A percentile compares a stretch with the other conserved stretches of the same genome.
phyloP scores from a whole-genome alignment of 2,329 filamentous ascomycete species.

The Aquanectria penicillioides region DNA sequence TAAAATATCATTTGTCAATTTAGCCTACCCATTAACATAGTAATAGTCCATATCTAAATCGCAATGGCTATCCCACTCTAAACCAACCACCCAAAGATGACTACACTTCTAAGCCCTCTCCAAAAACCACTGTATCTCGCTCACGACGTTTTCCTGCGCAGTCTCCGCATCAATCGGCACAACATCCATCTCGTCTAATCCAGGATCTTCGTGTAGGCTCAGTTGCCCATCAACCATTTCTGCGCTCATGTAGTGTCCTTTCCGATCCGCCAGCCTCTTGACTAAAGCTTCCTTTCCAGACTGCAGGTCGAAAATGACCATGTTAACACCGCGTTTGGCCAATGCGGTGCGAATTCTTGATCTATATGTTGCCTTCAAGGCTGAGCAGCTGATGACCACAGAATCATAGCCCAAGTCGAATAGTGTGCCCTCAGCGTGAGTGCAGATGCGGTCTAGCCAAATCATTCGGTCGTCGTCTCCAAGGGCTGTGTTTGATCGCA shows the following conservation, averaged over 20 bases:
- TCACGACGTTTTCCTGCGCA: conserved; percentile 19
- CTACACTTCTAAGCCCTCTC: neutral
- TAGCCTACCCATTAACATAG: too few species aligned
- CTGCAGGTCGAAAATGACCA: conserved; percentile 51
- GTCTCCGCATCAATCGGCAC: conserved; percentile 43
- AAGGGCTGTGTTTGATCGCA: conserved; percentile 44
- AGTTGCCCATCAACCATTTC: conserved; percentile 49
- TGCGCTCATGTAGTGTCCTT: conserved; percentile 49
- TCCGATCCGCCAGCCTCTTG: conserved; percentile 39
- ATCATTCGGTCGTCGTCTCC: conserved; percentile 44
- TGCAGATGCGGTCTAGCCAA: conserved; percentile 44
- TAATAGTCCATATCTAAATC: too few species aligned
- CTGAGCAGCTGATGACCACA: conserved; percentile 52
- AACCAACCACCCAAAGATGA: too few species aligned
- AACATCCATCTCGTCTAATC: conserved; percentile 46
- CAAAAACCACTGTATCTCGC: conserved; percentile 34
- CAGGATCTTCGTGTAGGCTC: conserved; percentile 42
- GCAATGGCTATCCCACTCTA: neutral
- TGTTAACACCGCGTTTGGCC: conserved; percentile 29
- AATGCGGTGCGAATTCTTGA: conserved; percentile 41
- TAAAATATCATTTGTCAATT: too few species aligned
- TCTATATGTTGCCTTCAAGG: conserved; percentile 47
- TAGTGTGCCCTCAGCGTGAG: conserved; percentile 35
- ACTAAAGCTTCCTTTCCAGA: conserved; percentile 41
- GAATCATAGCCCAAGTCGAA: conserved; percentile 39